Evolutionary conservation across 306 rosid species (phyloP).

Genomic region (Geum urbanum): DNA sequence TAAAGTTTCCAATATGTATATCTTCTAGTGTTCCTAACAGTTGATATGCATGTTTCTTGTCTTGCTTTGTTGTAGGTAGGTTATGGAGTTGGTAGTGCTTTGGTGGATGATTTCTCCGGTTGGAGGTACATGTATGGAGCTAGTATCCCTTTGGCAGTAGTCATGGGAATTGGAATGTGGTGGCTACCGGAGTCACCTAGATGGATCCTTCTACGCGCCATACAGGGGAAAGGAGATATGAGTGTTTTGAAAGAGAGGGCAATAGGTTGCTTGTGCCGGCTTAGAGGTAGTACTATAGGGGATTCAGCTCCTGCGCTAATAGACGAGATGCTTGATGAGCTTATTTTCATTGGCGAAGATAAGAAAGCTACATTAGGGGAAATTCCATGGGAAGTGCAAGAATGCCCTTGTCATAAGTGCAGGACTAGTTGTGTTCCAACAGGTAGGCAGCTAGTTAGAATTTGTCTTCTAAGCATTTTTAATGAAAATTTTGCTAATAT

Average conservation of each 20-base stretch:
- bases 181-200: slow-evolving; percentile 90
- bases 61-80: slow-evolving; percentile 51
- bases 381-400: slow-evolving; percentile 65
- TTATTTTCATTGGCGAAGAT: slow-evolving; percentile 59
- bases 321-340: slow-evolving; percentile 73
- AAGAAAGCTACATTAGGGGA: slow-evolving; percentile 59
- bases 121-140: slow-evolving; percentile 90
- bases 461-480: slow-evolving; percentile 17
- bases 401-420: slow-evolving; percentile 75
- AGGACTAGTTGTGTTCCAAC: slow-evolving; percentile 96
- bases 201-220: slow-evolving; percentile 77
- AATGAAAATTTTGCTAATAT: slow-evolving; percentile 26
- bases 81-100: slow-evolving; percentile 77
- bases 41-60: slow-evolving; percentile 2
- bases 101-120: slow-evolving; percentile 60
- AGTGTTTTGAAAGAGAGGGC: slow-evolving; percentile 52
- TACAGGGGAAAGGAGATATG: slow-evolving; percentile 65
- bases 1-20: background rate
- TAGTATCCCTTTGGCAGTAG: slow-evolving; percentile 56
- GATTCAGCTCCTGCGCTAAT: slow-evolving; percentile 63
- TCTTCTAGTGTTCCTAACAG: slow-evolving; percentile 4
- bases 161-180: slow-evolving; percentile 90
- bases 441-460: slow-evolving; percentile 43
- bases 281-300: slow-evolving; percentile 52
- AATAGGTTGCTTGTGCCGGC: slow-evolving; percentile 44